Base-by-base conservation (phyloP, 2,329 filamentous ascomycete genomes). In the Hyphodiscus sp. region DNA sequence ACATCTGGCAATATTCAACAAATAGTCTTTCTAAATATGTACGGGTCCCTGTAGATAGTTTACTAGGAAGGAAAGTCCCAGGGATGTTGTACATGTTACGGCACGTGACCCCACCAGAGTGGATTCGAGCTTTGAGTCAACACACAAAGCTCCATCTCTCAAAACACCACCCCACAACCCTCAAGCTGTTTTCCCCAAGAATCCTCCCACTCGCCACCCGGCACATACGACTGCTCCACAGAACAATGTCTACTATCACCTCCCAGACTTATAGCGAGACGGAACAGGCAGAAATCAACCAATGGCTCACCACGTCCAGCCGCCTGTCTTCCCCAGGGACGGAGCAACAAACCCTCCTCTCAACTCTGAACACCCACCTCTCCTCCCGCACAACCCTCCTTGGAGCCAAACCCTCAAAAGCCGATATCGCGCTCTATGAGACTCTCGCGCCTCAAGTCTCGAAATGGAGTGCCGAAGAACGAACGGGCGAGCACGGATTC, bases 301-400 rank as follows among this genome's bases (percentile, higher is more conserved):
- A 94, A 76, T 96, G 91, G 91, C 79, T 92, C 67, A 85, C 83
- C 67, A 88, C 87, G 45, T 83, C 89, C 43, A 80, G 85, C 57
- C 83, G 86, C 61, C 80, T 95, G 67, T 81, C 81, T 66, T 72
- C 76, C 33, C 20, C n/a, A 7, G 68, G 78, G 30, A 69, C 73
- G 15, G 79, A 81, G 58, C 70, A 75, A 11, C 72, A 81, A 29
- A 78, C 83, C 59, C 85, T 91, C 57, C 81, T 96, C 59, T 81
- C 85, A 54, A 82, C 85, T 52, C 81, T 97, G 64, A 96, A 97
- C 77, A 79, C 81, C 54, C 90, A 96, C 74, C 85, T 97, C 58
- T 86, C 89, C 54, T 88, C 86, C 61, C 89, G 90, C 63, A 95
- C 91, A 56, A 96, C 91, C 42, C 76, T 96, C 41, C 84, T 97